These are phyloP conservation scores for Suillus ampliporus DNA, from an alignment of 768 basidiomycete genomes.

Conservation along the genomic window DNA sequence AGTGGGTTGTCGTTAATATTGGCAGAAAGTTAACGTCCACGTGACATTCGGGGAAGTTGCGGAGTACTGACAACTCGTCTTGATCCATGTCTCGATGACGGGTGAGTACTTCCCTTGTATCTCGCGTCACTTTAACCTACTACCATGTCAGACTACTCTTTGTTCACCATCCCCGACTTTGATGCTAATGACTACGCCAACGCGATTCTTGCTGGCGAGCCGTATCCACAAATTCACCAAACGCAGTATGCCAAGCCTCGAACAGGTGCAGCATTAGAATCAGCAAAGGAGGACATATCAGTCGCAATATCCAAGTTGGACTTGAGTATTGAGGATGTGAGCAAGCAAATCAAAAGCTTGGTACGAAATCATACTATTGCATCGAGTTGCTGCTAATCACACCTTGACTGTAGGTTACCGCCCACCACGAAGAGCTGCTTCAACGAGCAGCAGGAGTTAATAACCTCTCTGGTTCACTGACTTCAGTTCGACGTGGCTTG, in stretches of 20 bases:
- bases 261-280: slow-evolving; percentile 47
- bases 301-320: slow-evolving; percentile 88
- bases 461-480: slow-evolving; percentile 71
- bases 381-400: not conserved
- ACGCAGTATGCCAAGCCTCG: slow-evolving; percentile 29
- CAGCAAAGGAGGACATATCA: slow-evolving; percentile 85
- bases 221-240: slow-evolving; percentile 58
- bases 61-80: not conserved
- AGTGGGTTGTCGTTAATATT: no score
- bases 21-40: not conserved
- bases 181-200: slow-evolving; percentile 92
- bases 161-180: slow-evolving; percentile 78
- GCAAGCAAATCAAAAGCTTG: slow-evolving; percentile 85
- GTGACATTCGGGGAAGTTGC: not conserved
- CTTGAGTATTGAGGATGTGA: slow-evolving; percentile 89
- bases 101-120: not conserved
- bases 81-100: not conserved
- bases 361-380: slow-evolving; percentile 48
- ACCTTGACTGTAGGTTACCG: slow-evolving; percentile 61
- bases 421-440: slow-evolving; percentile 83
- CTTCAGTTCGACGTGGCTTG: slow-evolving; percentile 69
- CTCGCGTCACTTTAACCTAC: not conserved
- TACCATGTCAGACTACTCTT: slow-evolving; percentile 63
- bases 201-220: slow-evolving; percentile 82
- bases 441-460: slow-evolving; percentile 79